A percentile compares a stretch with the other conserved stretches of the same genome.
These are phyloP conservation scores for Fusarium mundagurra DNA, from an alignment of 2,329 filamentous ascomycete species.

Conservation along the genomic window DNA sequence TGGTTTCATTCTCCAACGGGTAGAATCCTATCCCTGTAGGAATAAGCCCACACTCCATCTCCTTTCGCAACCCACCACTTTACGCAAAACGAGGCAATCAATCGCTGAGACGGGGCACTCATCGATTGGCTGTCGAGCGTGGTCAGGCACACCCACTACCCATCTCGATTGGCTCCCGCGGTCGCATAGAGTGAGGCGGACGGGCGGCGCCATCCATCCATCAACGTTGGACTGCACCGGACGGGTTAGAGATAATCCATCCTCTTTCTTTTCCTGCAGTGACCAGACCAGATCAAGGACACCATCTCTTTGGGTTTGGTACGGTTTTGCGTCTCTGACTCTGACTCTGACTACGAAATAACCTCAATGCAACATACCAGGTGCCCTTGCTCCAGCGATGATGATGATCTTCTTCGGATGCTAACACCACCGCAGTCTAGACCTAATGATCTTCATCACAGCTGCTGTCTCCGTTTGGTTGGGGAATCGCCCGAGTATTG, in stretches of 20 bases:
- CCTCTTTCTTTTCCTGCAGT: background rate
- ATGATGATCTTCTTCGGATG: conserved; percentile 22
- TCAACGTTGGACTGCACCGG: background rate
- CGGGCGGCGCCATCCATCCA: conserved; percentile 16
- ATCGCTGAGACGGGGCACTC: conserved; percentile 39
- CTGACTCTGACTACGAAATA: conserved; percentile 18
- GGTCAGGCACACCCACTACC: conserved; percentile 34
- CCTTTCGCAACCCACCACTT: conserved; percentile 33
- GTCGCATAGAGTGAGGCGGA: conserved; percentile 43
- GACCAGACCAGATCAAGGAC: conserved; percentile 4
- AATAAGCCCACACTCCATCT: conserved; percentile 30
- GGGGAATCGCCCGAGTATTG: conserved; percentile 22
- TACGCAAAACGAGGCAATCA: conserved; percentile 45
- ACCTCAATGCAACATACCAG: conserved; percentile 22
- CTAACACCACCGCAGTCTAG: conserved; percentile 23
- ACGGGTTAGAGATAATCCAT: conserved; percentile 14
- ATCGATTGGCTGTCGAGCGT: conserved; percentile 40
- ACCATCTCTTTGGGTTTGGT: conserved; percentile 20
- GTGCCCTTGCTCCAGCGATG: background rate
- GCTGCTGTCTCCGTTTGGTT: conserved; percentile 12
- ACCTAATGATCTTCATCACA: conserved; percentile 30
- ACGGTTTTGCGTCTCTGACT: background rate
- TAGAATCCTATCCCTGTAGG: conserved; percentile 13
- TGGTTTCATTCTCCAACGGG: conserved; percentile 23
- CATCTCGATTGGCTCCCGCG: conserved; percentile 40